Conservation (phyloP, 2,329 filamentous ascomycete species). For the Rutstroemia sp. region DNA sequence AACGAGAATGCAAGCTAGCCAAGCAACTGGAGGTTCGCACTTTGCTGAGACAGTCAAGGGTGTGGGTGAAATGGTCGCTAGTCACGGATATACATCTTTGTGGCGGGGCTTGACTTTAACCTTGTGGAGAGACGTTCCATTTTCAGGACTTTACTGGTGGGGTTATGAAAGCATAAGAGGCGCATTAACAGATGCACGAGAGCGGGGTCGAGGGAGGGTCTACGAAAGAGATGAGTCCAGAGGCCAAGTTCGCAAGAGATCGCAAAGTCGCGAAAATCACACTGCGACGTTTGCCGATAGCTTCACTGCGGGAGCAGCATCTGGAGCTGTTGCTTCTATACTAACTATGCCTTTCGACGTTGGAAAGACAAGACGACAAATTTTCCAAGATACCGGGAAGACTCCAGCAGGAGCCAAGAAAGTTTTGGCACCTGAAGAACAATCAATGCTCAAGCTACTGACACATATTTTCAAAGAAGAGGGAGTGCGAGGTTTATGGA, state of each 20-base stretch:
- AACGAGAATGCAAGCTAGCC: slow-evolving; percentile 81
- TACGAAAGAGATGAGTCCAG: slow-evolving; percentile 34
- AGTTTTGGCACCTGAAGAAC: slow-evolving; percentile 57
- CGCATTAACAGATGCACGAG: slow-evolving; percentile 61
- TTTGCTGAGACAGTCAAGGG: slow-evolving; percentile 73
- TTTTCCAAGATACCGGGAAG: slow-evolving; percentile 53
- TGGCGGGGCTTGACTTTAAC: slow-evolving; percentile 90
- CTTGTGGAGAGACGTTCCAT: slow-evolving; percentile 94
- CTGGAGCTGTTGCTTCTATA: slow-evolving; percentile 78
- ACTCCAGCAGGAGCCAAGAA: slow-evolving; percentile 31
- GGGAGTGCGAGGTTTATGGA: slow-evolving; percentile 74
- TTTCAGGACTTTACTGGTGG: slow-evolving; percentile 97
- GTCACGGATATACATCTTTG: slow-evolving; percentile 70
- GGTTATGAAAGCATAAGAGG: slow-evolving; percentile 84
- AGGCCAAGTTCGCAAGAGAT: slow-evolving; percentile 41
- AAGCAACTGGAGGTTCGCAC: slow-evolving; percentile 51
- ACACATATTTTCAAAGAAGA: slow-evolving; percentile 86
- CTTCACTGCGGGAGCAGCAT: slow-evolving; percentile 77
- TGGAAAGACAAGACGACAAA: slow-evolving; percentile 90
- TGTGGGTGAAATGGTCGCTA: slow-evolving; percentile 69
- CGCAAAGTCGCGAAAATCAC: slow-evolving; percentile 62
- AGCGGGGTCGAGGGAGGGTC: slow-evolving; percentile 38
- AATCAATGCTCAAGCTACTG: slow-evolving; percentile 74
- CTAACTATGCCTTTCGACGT: slow-evolving; percentile 95
- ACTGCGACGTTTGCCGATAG: slow-evolving; percentile 77